phyloP scores from a whole-genome alignment of 768 basidiomycete genomes.

The Calocybe indica region DNA sequence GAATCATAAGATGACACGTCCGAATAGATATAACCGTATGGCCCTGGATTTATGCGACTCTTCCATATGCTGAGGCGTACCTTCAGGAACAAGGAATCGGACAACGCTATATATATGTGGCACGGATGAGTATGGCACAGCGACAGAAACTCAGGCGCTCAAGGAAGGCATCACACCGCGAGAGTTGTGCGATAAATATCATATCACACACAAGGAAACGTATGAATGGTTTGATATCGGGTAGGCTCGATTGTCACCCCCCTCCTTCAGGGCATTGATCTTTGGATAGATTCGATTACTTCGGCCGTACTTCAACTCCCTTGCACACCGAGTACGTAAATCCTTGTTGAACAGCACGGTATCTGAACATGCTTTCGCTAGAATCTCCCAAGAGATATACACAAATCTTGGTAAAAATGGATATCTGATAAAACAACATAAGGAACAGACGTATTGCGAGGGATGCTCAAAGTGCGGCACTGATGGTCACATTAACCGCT shows the following conservation, averaged over 20 bases:
- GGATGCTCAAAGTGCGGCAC: conserved; percentile 69
- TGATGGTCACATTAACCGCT: background rate
- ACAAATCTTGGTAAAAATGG: conserved; percentile 73
- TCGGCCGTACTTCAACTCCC: conserved; percentile 90
- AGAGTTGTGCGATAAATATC: conserved; percentile 87
- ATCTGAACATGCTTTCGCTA: conserved; percentile 19
- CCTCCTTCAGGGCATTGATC: conserved; percentile 3
- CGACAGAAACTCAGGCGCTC: conserved; percentile 94
- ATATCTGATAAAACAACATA: conserved; percentile 74
- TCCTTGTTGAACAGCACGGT: background rate
- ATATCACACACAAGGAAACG: conserved; percentile 82
- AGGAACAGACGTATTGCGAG: conserved; percentile 94
- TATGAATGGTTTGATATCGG: conserved; percentile 98
- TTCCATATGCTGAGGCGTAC: background rate
- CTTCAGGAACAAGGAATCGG: conserved; percentile 67
- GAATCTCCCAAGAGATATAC: conserved; percentile 90
- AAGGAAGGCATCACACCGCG: conserved; percentile 79
- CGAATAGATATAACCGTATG: conserved; percentile 56
- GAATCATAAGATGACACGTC: background rate
- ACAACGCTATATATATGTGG: conserved; percentile 94
- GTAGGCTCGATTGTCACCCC: conserved; percentile 26
- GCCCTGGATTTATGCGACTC: no score
- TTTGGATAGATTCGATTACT: conserved; percentile 77
- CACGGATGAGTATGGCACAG: conserved; percentile 99
- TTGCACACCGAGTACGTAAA: conserved; percentile 75